These are phyloP conservation scores for Amaranthus cruentus DNA, from an alignment of 148 eudicot species.

Conservation along the genomic window DNA sequence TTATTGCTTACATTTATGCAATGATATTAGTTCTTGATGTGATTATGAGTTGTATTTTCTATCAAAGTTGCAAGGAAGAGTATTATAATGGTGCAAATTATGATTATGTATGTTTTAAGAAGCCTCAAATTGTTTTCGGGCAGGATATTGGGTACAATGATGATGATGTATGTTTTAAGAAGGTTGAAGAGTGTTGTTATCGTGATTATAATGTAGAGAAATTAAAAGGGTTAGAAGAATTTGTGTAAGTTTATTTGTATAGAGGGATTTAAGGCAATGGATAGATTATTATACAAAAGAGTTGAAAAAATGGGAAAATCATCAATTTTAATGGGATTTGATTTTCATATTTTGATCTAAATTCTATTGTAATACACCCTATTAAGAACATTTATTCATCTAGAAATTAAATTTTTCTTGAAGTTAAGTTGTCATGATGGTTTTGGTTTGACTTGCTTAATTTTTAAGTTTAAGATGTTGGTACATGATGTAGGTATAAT, in stretches of 20 bases:
- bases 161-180: not conserved
- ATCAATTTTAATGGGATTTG: conserved; percentile 1
- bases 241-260: conserved; percentile 21
- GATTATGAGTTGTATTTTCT: conserved; percentile 48
- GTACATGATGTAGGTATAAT: conserved; percentile 5
- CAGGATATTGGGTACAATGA: not conserved
- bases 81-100: not conserved
- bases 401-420: not conserved
- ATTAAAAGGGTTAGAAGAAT: conserved; percentile 24
- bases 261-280: conserved; percentile 5
- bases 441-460: conserved; percentile 21
- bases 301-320: not conserved
- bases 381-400: not conserved
- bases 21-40: conserved; percentile 51
- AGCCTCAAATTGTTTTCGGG: no score
- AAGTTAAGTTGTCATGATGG: conserved; percentile 14
- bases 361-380: not conserved
- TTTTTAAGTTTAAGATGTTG: conserved; percentile 9
- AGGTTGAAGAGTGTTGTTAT: conserved; percentile 3
- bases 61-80: conserved; percentile 40
- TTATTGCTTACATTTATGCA: conserved; percentile 63
- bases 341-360: not conserved
- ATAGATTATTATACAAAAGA: not conserved
- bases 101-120: not conserved
- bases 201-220: conserved; percentile 13